A percentile compares a stretch with the other conserved stretches of the same genome.
Evolutionary conservation across 495 filamentous ascomycete genomes (phyloP).

Genomic region (Hypoxylon rickii): DNA sequence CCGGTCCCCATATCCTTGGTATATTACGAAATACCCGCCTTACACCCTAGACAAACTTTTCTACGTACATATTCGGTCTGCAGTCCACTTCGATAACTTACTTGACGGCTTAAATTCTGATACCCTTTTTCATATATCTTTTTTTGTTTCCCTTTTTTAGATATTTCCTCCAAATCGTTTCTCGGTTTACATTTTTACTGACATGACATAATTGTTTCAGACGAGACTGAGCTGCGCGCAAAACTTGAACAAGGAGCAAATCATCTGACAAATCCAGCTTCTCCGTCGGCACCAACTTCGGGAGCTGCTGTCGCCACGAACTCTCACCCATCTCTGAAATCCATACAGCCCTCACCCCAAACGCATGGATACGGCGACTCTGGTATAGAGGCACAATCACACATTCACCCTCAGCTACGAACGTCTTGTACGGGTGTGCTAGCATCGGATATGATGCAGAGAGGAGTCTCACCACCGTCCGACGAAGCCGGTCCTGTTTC

Average conservation of each 20-base stretch:
- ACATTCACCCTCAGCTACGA: conserved; percentile 35
- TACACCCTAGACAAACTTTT: conserved; percentile 32
- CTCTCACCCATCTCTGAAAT: conserved; percentile 17
- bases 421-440: conserved; percentile 19
- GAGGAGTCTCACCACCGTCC: conserved; percentile 36
- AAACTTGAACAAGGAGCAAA: conserved; percentile 19
- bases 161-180: conserved; percentile 10
- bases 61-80: conserved; percentile 34
- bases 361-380: conserved; percentile 30
- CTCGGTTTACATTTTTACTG: conserved; percentile 7
- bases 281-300: conserved; percentile 15
- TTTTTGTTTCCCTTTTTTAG: conserved; percentile 9
- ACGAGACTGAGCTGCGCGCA: conserved; percentile 24
- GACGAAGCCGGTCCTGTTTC: conserved; percentile 40
- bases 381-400: conserved; percentile 28
- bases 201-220: conserved; percentile 18
- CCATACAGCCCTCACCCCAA: conserved; percentile 27
- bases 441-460: conserved; percentile 41
- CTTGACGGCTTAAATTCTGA: conserved; percentile 20
- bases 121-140: conserved; percentile 15
- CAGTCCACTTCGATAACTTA: conserved; percentile 28
- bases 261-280: conserved; percentile 11
- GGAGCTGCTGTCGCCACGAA: conserved; percentile 5
- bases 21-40: conserved; percentile 37
- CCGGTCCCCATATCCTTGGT: conserved; percentile 31